These are phyloP conservation scores for Neonectria faginata DNA, from an alignment of 2,329 filamentous ascomycete genomes.

Conservation along the genomic window DNA sequence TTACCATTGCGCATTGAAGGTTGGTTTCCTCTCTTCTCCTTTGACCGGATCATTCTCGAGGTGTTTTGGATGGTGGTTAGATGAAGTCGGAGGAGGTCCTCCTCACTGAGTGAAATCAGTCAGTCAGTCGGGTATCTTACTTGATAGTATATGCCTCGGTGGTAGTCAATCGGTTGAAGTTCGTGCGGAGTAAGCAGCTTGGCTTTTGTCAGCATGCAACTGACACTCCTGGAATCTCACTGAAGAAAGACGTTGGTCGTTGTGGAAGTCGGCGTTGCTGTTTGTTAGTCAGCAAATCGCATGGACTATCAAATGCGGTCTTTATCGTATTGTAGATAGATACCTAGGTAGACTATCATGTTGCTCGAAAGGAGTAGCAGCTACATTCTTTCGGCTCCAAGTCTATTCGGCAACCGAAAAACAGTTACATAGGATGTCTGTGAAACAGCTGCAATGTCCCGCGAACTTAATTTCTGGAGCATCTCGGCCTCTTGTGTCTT, in stretches of 20 bases:
- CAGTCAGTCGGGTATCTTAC: no score
- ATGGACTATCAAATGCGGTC: no score
- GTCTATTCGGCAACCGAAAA: background rate
- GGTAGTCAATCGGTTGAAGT: background rate
- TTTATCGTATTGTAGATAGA: background rate
- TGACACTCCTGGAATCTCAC: background rate
- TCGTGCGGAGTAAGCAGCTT: background rate
- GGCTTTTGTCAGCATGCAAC: background rate
- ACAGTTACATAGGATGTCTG: background rate
- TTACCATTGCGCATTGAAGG: constrained; percentile 2
- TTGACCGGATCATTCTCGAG: background rate
- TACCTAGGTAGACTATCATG: background rate
- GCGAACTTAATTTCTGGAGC: background rate
- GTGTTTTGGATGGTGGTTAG: background rate
- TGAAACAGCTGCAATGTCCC: background rate
- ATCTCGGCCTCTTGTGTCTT: constrained; percentile 8
- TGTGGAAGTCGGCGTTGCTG: no score
- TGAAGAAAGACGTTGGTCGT: background rate
- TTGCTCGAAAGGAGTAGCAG: background rate
- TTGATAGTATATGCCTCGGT: background rate
- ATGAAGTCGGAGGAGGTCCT: constrained; percentile 8
- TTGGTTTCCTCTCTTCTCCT: background rate
- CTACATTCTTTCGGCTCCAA: background rate
- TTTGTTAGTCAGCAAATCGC: no score
- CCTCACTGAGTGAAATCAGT: background rate